Evolutionary conservation across 2,329 filamentous ascomycete species (phyloP).

Genomic region (Monosporascus sp.): DNA sequence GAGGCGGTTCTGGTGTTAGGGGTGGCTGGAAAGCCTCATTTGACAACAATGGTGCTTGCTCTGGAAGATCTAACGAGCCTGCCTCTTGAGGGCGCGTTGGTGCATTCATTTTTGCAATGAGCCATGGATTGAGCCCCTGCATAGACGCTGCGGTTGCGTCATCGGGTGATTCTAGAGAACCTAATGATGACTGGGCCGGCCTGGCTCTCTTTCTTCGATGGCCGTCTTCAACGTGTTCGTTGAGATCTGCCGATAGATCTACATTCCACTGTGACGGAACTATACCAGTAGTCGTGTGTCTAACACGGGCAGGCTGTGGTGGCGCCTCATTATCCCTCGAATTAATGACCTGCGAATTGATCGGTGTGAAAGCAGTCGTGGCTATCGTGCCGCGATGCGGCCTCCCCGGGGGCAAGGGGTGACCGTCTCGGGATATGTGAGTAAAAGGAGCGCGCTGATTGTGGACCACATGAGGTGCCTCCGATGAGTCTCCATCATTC

Average conservation of each 20-base stretch:
- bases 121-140: conserved; percentile 31
- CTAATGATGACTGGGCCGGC: neutral
- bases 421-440: neutral
- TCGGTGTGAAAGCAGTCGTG: neutral
- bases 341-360: neutral
- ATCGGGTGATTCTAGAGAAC: neutral
- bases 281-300: neutral
- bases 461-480: neutral
- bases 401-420: neutral
- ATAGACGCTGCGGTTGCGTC: neutral
- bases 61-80: neutral
- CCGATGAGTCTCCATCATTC: neutral
- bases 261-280: conserved; percentile 4
- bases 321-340: neutral
- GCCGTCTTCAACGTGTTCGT: conserved; percentile 2
- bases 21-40: conserved; percentile 1
- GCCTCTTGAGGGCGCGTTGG: conserved; percentile 1
- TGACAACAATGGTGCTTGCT: neutral
- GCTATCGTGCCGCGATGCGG: neutral
- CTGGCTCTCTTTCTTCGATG: neutral
- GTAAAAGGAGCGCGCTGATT: neutral
- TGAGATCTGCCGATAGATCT: conserved; percentile 18
- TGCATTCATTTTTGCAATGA: conserved; percentile 32
- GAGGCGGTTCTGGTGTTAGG: conserved; percentile 19
- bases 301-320: neutral